Conservation (phyloP, 805 yeast genomes). For the Suhomyces kilbournensis region DNA sequence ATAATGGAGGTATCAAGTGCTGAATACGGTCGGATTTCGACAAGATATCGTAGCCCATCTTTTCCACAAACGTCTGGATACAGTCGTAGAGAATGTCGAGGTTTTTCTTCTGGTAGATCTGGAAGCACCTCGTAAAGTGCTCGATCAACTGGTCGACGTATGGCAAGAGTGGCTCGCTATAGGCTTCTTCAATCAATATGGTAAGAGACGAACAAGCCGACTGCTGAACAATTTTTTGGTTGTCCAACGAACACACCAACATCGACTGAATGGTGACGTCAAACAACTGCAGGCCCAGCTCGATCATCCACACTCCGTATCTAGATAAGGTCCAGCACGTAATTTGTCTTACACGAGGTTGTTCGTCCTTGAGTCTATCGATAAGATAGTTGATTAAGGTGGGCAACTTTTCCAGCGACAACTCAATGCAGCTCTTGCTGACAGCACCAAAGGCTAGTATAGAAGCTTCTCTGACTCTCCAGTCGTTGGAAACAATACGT, state of each 20-base stretch:
- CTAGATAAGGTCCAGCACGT: conserved; percentile 95
- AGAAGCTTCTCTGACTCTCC: conserved; percentile 93
- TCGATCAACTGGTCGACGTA: conserved; percentile 64
- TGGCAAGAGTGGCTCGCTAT: conserved; percentile 56
- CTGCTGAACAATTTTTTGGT: conserved; percentile 90
- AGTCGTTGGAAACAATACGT: conserved; percentile 62
- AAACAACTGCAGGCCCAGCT: conserved; percentile 63
- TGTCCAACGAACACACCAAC: conserved; percentile 72
- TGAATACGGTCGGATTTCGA: conserved; percentile 57
- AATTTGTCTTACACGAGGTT: conserved; percentile 87
- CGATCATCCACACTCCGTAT: conserved; percentile 79
- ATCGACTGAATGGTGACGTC: conserved; percentile 76
- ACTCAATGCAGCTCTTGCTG: conserved; percentile 80
- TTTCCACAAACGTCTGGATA: conserved; percentile 83
- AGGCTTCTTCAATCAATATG: conserved; percentile 75
- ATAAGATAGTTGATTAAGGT: conserved; percentile 80
- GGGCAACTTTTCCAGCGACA: conserved; percentile 70
- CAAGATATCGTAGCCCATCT: conserved; percentile 55
- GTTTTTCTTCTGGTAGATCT: conserved; percentile 76
- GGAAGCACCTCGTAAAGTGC: conserved; percentile 72
- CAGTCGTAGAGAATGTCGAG: conserved; percentile 83
- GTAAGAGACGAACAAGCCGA: conserved; percentile 89
- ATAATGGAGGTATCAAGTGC: conserved; percentile 73
- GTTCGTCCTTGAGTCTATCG: conserved; percentile 67
- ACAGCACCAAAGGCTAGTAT: conserved; percentile 94